A percentile compares a stretch with the other conserved stretches of the same genome.
Evolutionary conservation across 108 stramenopile genomes (phyloP).

Genomic region (Nitzschia sp.): DNA sequence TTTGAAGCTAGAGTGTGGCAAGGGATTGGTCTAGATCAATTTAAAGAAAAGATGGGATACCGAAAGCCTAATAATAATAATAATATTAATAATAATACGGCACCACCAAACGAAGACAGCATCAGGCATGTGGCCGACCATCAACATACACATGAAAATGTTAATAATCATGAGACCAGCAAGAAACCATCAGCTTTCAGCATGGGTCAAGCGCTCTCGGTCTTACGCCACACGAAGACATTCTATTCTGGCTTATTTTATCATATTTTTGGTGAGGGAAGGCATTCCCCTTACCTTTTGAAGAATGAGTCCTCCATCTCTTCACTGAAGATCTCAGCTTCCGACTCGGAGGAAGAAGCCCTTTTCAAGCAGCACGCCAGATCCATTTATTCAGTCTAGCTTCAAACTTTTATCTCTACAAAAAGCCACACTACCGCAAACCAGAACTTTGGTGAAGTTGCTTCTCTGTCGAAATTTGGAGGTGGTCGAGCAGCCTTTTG

Average conservation of each 20-base stretch:
- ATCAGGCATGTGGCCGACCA: no score
- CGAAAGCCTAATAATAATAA: no score
- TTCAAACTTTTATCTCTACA: slow-evolving; percentile 89
- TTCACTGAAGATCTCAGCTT: slow-evolving; percentile 27
- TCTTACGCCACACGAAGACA: slow-evolving; percentile 52
- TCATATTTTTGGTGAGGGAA: slow-evolving; percentile 65
- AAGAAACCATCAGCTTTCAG: no score
- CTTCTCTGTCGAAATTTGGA: no score
- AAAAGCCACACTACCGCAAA: slow-evolving; percentile 95
- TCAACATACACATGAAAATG: no score
- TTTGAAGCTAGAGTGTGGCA: slow-evolving; percentile 85
- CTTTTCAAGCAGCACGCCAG: slow-evolving; percentile 80
- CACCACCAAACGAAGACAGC: no score
- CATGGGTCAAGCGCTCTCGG: slow-evolving; percentile 38
- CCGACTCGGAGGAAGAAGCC: slow-evolving; percentile 33
- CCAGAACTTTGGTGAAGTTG: no score
- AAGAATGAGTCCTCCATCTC: slow-evolving; percentile 42
- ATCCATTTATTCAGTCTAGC: slow-evolving; percentile 91
- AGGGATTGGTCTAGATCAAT: slow-evolving; percentile 85
- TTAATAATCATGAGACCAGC: no score
- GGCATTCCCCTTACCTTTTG: slow-evolving; percentile 45
- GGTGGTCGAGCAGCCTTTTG: no score
- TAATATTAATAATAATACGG: no score
- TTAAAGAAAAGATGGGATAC: no score
- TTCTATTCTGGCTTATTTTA: slow-evolving; percentile 79